A percentile compares a stretch with the other conserved stretches of the same genome.
phyloP scores from a whole-genome alignment of 192 early-diverging fungal species.

The Jimgerdemannia flammicorona region DNA sequence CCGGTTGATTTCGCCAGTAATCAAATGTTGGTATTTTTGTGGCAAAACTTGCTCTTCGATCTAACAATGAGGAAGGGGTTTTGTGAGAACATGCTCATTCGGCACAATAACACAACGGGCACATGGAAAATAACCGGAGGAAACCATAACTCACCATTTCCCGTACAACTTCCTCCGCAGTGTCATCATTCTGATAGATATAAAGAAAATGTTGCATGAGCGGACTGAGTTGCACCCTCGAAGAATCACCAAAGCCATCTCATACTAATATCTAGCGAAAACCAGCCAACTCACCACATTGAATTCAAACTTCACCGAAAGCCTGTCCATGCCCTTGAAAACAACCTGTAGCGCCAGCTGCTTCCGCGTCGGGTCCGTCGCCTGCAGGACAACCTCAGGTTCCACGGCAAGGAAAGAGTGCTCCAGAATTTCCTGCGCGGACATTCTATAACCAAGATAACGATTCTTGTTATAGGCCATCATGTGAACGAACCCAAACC shows the following conservation, averaged over 20 bases:
- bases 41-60: conserved; percentile 78
- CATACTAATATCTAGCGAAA: conserved; percentile 34
- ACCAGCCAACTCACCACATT: conserved; percentile 45
- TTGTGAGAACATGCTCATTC: neutral
- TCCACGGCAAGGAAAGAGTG: conserved; percentile 51
- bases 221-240: conserved; percentile 23
- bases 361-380: conserved; percentile 41
- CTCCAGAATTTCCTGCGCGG: conserved; percentile 50
- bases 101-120: neutral
- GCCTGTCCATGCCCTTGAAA: conserved; percentile 47
- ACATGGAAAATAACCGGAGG: neutral
- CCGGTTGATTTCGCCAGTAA: conserved; percentile 80
- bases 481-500: too few species aligned
- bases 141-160: conserved; percentile 46
- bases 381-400: conserved; percentile 40
- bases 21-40: conserved; percentile 68
- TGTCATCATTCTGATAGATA: conserved; percentile 62
- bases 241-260: conserved; percentile 28
- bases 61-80: conserved; percentile 23
- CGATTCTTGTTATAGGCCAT: too few species aligned
- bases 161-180: conserved; percentile 67
- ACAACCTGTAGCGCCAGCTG: conserved; percentile 46
- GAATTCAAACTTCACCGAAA: conserved; percentile 84
- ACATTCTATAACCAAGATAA: conserved; percentile 23
- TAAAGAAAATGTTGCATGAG: conserved; percentile 47